Evolutionary conservation across 768 basidiomycete genomes (phyloP).

Genomic region (Pholiota molesta): DNA sequence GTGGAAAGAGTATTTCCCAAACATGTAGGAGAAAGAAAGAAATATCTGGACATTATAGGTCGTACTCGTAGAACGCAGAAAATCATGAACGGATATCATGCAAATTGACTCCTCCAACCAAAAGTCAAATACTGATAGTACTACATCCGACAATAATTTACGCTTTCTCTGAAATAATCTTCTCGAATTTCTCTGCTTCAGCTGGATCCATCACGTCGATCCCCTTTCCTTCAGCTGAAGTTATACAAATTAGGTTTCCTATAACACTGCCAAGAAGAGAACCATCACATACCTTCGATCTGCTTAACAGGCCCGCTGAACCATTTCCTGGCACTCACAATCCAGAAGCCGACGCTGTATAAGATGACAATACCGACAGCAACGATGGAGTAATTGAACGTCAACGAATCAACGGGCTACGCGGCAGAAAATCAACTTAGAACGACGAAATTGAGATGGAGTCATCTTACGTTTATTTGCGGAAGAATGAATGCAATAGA

Average conservation of each 20-base stretch:
- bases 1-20: too few species aligned
- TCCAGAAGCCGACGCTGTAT: conserved; percentile 72
- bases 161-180: conserved; percentile 5
- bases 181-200: conserved; percentile 21
- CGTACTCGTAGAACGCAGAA: too few species aligned
- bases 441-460: neutral
- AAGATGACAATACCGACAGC: conserved; percentile 73
- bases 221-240: conserved; percentile 50
- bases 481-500: conserved; percentile 76
- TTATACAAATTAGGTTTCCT: neutral
- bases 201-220: conserved; percentile 48
- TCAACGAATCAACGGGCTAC: conserved; percentile 69
- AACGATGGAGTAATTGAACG: conserved; percentile 76
- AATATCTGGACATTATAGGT: too few species aligned
- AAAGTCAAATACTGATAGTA: too few species aligned
- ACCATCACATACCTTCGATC: conserved; percentile 49
- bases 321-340: conserved; percentile 71
- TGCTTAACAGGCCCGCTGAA: conserved; percentile 73
- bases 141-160: neutral
- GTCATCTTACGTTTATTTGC: conserved; percentile 52
- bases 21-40: too few species aligned
- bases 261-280: neutral
- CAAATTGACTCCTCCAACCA: too few species aligned
- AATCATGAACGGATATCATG: too few species aligned
- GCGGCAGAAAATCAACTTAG: conserved; percentile 1